Conservation (phyloP, 371 early-diverging fungal genomes). For the Mortierella sp. region DNA sequence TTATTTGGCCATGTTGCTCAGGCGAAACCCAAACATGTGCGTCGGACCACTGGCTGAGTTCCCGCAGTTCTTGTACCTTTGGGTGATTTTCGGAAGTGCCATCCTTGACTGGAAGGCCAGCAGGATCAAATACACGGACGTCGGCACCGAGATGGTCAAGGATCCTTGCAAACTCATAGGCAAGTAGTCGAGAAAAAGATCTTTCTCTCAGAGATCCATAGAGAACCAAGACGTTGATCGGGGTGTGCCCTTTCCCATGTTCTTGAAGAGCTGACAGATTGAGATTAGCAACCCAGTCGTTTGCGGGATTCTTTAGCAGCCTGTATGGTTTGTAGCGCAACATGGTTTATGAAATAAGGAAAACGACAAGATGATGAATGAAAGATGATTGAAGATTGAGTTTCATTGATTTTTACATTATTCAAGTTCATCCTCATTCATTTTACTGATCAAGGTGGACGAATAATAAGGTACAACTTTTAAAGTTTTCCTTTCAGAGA, state of each 20-base stretch:
- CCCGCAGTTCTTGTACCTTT: conserved; percentile 59
- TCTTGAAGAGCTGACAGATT: conserved; percentile 21
- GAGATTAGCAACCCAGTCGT: conserved; percentile 38
- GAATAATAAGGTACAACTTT: too few species aligned
- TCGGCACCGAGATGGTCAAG: conserved; percentile 59
- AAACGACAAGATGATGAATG: neutral
- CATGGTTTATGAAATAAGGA: neutral
- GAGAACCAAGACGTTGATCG: conserved; percentile 57
- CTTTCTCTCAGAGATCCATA: conserved; percentile 58
- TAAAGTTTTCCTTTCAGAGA: too few species aligned
- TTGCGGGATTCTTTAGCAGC: conserved; percentile 22
- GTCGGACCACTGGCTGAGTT: conserved; percentile 59
- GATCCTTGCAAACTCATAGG: conserved; percentile 59
- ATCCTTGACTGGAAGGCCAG: conserved; percentile 59
- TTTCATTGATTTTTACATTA: too few species aligned
- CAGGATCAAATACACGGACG: conserved; percentile 58
- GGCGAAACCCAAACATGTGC: conserved; percentile 62
- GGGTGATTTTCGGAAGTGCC: conserved; percentile 58
- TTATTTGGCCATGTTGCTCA: conserved; percentile 60
- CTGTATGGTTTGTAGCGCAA: conserved; percentile 23
- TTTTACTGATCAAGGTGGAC: too few species aligned
- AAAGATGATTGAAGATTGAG: too few species aligned
- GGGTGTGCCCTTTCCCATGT: conserved; percentile 33
- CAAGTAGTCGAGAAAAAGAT: conserved; percentile 59
- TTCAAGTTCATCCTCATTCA: too few species aligned